phyloP scores from a whole-genome alignment of 2,329 filamentous ascomycete genomes.

The Cryoendolithus antarcticus region DNA sequence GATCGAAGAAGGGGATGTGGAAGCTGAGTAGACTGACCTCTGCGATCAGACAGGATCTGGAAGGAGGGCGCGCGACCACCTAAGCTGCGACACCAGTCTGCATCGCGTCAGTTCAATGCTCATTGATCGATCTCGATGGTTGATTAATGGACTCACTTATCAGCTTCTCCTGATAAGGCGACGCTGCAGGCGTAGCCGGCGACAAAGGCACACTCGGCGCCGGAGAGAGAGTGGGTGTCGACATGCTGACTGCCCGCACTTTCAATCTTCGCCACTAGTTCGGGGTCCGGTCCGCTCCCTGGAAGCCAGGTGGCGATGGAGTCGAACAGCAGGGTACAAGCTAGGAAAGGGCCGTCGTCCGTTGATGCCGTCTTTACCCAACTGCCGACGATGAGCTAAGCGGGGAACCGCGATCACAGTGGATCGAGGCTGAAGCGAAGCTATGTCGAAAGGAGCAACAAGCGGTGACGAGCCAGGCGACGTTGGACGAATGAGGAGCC shows the following conservation, averaged over 20 bases:
- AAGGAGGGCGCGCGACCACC: constrained; percentile 30
- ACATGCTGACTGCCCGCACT: constrained; percentile 1
- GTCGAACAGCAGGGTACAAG: too few species aligned
- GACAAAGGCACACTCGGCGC: constrained; percentile 1
- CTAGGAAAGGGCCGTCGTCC: too few species aligned
- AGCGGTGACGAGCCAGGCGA: too few species aligned
- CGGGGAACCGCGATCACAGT: too few species aligned
- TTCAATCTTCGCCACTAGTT: too few species aligned
- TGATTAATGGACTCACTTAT: constrained; percentile 16
- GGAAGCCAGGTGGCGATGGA: too few species aligned
- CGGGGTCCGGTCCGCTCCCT: too few species aligned
- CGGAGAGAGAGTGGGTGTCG: constrained; percentile 2
- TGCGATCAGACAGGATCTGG: constrained; percentile 61
- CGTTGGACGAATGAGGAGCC: too few species aligned
- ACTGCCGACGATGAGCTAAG: too few species aligned
- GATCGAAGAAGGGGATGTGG: not conserved
- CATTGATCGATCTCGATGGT: not conserved
- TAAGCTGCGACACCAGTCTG: constrained; percentile 18
- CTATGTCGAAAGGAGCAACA: too few species aligned
- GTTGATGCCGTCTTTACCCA: too few species aligned
- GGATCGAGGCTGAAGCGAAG: too few species aligned
- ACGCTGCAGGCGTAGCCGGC: constrained; percentile 1
- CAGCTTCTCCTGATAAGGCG: constrained; percentile 22
- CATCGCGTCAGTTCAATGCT: not conserved
- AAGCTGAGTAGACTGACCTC: constrained; percentile 41